A percentile compares a stretch with the other conserved stretches of the same genome.
Evolutionary conservation across 305 asterid species (phyloP).

Genomic region (Euphrasia arctica): DNA sequence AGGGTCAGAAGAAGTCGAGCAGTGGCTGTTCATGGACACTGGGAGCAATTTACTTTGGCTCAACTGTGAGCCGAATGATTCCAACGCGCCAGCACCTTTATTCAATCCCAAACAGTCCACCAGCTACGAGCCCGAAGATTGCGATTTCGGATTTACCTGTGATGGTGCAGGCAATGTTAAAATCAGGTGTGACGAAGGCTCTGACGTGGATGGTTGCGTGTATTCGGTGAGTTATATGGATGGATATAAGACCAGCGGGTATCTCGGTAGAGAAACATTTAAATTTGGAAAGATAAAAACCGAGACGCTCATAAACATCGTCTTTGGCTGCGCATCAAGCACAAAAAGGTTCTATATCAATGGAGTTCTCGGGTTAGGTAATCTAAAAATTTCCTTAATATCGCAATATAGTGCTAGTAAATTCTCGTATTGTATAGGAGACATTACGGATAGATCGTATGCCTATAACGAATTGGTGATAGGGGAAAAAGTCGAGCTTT

Average conservation of each 20-base stretch:
- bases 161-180: neutral
- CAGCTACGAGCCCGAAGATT: neutral
- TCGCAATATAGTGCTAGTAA: too few relatives aligned
- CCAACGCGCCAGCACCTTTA: neutral
- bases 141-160: neutral
- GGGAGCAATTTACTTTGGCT: neutral
- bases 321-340: too few relatives aligned
- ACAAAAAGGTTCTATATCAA: too few relatives aligned
- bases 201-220: neutral
- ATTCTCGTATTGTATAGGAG: neutral
- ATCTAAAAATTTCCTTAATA: too few relatives aligned
- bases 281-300: too few relatives aligned
- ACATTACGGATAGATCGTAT: neutral
- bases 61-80: constrained; percentile 6
- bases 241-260: neutral
- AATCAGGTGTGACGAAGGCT: neutral
- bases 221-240: neutral
- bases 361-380: too few relatives aligned
- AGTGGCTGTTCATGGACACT: neutral
- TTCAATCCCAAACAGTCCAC: neutral
- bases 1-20: neutral
- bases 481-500: neutral
- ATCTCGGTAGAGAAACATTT: neutral
- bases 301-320: too few relatives aligned
- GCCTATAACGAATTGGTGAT: neutral